Percentiles rank a stretch among this genome's conserved stretches.
These are phyloP conservation scores for Platanus orientalis DNA, from an alignment of 164 flowering plant species.

Conservation along the genomic window DNA sequence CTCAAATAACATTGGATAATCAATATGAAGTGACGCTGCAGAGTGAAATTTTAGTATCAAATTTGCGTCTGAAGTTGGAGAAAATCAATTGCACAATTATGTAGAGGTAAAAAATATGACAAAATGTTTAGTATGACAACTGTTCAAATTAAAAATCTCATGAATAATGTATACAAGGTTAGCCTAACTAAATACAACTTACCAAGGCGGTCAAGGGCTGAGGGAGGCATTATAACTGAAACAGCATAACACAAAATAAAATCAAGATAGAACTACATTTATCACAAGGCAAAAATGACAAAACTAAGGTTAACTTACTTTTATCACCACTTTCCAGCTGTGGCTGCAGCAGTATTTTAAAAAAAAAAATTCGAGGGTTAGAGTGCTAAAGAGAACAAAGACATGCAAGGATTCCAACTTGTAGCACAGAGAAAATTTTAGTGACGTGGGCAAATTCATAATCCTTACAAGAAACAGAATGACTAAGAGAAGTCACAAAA, in stretches of 20 bases:
- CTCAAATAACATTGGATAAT: constrained; percentile 97
- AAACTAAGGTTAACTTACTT: constrained; percentile 37
- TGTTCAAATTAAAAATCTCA: background rate
- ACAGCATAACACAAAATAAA: constrained; percentile 9
- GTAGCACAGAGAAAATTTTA: too few species aligned
- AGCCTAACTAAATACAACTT: constrained; percentile 10
- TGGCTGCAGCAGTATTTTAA: constrained; percentile 38
- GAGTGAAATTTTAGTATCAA: background rate
- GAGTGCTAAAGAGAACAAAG: background rate
- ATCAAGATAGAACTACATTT: background rate
- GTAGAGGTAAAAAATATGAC: background rate
- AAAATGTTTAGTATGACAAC: background rate
- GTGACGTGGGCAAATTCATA: too few species aligned
- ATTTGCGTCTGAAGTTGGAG: background rate
- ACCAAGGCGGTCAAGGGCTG: constrained; percentile 77
- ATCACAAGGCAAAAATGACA: background rate
- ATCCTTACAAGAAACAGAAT: too few species aligned
- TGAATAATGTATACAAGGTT: background rate
- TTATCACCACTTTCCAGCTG: constrained; percentile 77
- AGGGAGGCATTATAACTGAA: constrained; percentile 79
- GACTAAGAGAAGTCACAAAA: too few species aligned
- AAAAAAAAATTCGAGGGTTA: background rate
- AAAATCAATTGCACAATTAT: background rate
- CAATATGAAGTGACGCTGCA: constrained; percentile 71
- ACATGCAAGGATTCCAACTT: background rate